Evolutionary conservation across 768 basidiomycete species (phyloP), one percentile per base, ranked within the genome.

Genomic region (Cubamyces lactineus): DNA sequence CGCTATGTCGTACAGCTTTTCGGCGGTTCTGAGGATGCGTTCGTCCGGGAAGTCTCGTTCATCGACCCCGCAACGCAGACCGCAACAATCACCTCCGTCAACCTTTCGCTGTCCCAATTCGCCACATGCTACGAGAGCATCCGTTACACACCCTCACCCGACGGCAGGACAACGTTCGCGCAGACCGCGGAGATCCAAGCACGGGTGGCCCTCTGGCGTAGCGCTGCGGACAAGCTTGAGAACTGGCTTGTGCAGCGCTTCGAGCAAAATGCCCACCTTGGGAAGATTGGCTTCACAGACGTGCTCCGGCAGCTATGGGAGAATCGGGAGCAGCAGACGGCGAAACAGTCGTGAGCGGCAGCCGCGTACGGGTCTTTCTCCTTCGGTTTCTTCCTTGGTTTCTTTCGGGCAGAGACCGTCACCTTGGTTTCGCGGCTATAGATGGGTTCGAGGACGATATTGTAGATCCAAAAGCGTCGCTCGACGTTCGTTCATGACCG

Each of bases 121-220:
- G 90, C 93, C 64, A 92, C 89, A 41, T 96, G 93, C 72, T 86
- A 91, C 67, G 96, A 98, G 76, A 86, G 85, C 67, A 95, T 98
- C 75, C 86, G 85, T 58, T 98, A 98, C 72, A 80, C 82, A 1
- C 96, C 95, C 0, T 76, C 81, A n/a, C 81, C 84, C 0, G 69
- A 78, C 23, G 76, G 81, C 50, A 80, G 84, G 49, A 97, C 94
- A 9, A 70, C 80, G 28, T 98, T 98, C 73, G 73, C 79, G 5
- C 96, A 97, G 74, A 93, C 94, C n/a, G 96, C 96, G 2, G 89
- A 95, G 76, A 86, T 98, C 57, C 91, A 94, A 72, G 84, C 92
- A 2, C 85, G 92, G 57, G 84, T 91, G 84, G 79, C 84, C 2
- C 77, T 92, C 57, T 94, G 92, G 91, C 81, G 90, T 69, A 84